These are phyloP conservation scores for Halophytophthora batemanensis DNA, from an alignment of 352 stramenopile genomes.

Conservation along the genomic window DNA sequence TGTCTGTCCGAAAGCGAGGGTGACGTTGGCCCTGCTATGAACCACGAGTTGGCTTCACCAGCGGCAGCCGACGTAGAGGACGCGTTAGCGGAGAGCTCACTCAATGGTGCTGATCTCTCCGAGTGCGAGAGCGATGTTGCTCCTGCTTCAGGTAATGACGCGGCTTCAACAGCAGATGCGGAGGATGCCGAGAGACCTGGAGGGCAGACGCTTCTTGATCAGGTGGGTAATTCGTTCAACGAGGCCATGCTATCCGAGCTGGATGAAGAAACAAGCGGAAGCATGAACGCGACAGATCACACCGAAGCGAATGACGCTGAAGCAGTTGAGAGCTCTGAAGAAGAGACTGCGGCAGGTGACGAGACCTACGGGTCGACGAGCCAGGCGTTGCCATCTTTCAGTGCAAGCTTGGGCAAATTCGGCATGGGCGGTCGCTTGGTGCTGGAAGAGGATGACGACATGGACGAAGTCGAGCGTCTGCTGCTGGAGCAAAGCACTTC, in stretches of 20 bases:
- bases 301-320: slow-evolving; percentile 6
- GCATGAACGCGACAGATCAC: neutral
- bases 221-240: too few relatives aligned
- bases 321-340: slow-evolving; percentile 18
- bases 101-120: too few relatives aligned
- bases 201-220: neutral
- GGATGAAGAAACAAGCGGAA: too few relatives aligned
- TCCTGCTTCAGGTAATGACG: too few relatives aligned
- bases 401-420: slow-evolving; percentile 11
- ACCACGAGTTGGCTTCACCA: neutral
- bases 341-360: slow-evolving; percentile 14
- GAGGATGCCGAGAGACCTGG: slow-evolving; percentile 18
- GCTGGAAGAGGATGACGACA: slow-evolving; percentile 30
- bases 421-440: slow-evolving; percentile 7
- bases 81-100: too few relatives aligned
- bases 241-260: too few relatives aligned
- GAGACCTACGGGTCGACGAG: too few relatives aligned
- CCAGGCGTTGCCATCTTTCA: slow-evolving; percentile 1
- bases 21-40: too few relatives aligned
- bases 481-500: neutral
- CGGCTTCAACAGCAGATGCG: slow-evolving; percentile 3
- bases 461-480: slow-evolving; percentile 24
- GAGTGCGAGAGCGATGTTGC: too few relatives aligned
- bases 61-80: too few relatives aligned
- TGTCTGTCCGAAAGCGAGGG: too few relatives aligned